Conservation (phyloP, 2,329 filamentous ascomycete genomes). For the Cercospora sp. region DNA sequence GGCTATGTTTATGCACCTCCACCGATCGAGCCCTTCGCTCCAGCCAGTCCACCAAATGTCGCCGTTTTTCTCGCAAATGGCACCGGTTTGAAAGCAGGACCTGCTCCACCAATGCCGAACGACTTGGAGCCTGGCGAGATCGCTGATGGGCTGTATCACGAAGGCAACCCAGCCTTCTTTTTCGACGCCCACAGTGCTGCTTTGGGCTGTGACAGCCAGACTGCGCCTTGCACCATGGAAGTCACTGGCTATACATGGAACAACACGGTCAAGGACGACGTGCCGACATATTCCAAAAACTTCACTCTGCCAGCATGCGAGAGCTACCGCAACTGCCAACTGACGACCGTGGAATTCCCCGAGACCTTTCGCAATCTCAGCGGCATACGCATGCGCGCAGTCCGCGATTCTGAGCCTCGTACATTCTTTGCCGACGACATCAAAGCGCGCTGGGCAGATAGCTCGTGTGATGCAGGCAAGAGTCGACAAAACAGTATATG, state of each 20-base stretch:
- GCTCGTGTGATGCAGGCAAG: constrained; percentile 59
- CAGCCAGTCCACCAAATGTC: constrained; percentile 49
- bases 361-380: constrained; percentile 45
- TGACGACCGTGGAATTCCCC: constrained; percentile 47
- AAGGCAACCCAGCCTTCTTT: constrained; percentile 49
- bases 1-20: constrained; percentile 53
- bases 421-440: constrained; percentile 54
- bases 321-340: constrained; percentile 43
- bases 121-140: constrained; percentile 47
- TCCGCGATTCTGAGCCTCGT: constrained; percentile 38
- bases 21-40: constrained; percentile 46
- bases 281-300: constrained; percentile 40
- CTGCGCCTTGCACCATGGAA: constrained; percentile 45
- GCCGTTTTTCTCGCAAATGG: constrained; percentile 49
- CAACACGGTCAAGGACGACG: constrained; percentile 38
- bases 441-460: constrained; percentile 52
- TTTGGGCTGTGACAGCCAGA: constrained; percentile 51
- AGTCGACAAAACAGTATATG: constrained; percentile 48
- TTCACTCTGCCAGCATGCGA: constrained; percentile 47
- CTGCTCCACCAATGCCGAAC: not conserved
- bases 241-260: constrained; percentile 50
- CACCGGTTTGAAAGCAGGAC: constrained; percentile 26
- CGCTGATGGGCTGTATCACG: constrained; percentile 46
- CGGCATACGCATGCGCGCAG: constrained; percentile 52
- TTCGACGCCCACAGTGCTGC: constrained; percentile 52